Evolutionary conservation across 2,329 filamentous ascomycete genomes (phyloP), one percentile per base, ranked within the genome.

Genomic region (Calycina marina): DNA sequence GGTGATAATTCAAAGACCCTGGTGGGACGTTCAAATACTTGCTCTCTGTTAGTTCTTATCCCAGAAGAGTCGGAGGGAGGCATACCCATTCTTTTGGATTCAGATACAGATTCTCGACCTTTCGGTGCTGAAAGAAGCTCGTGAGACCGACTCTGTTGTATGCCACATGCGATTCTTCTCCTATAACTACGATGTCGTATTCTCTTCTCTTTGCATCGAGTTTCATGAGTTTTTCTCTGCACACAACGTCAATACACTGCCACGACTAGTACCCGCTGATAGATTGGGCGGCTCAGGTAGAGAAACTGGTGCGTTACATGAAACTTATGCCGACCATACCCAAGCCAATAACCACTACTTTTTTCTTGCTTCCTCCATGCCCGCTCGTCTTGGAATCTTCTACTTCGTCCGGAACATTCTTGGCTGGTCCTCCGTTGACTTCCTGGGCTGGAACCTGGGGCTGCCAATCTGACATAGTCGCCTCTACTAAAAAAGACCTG

Each of bases 241-340:
- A 15, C n/a, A n/a, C 5, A 4, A 2, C n/a, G 24, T 25, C 3
- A 28, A 13, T 13, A 28, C 14, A 13, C 11, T 9, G 27, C 15
- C 15, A 9, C n/a, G n/a, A n/a, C n/a, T n/a, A n/a, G n/a, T n/a
- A n/a, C n/a, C n/a, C n/a, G n/a, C n/a, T n/a, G n/a, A n/a, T n/a
- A n/a, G n/a, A n/a, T n/a, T n/a, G n/a, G n/a, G n/a, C n/a, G n/a
- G 20, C 8, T n/a, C 20, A n/a, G 8, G 20, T 17, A 18, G 6
- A 18, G 4, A 5, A 9, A 20, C 5, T 13, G 25, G 10, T 26
- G 31, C 63, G 77, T 65, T 59, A 88, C 80, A 92, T 83, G 53
- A 92, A 88, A 25, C 80, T 76, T 44, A 90, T 78, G 24, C 79
- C 83, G 27, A 93, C 85, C 86, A 94, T 94, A 2, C 85, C 85